phyloP scores from a whole-genome alignment of 1,284 basidiomycete species.

The Ceratobasidium sp. region DNA sequence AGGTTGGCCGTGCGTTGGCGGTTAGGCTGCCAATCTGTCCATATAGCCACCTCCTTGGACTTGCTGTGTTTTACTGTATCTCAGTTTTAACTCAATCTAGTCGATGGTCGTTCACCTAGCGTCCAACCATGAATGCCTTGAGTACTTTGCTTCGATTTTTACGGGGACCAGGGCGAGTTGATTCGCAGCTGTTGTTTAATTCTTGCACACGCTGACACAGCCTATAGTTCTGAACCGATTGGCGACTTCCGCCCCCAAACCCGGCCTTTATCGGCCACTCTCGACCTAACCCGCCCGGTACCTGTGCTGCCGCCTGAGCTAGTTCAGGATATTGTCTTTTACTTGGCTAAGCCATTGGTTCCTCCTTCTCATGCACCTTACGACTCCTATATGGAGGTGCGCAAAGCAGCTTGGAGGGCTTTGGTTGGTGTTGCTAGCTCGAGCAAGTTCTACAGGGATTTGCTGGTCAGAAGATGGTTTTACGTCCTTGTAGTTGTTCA shows the following conservation, averaged over 20 bases:
- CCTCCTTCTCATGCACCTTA: slow-evolving; percentile 26
- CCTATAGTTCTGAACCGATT: too few relatives aligned
- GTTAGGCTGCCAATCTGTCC: too few relatives aligned
- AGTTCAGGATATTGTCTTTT: slow-evolving; percentile 10
- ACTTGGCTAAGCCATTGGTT: slow-evolving; percentile 5
- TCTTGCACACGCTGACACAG: too few relatives aligned
- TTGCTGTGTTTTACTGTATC: too few relatives aligned
- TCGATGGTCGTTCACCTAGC: not conserved
- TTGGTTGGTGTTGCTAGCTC: slow-evolving; percentile 33
- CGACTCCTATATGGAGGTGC: not conserved
- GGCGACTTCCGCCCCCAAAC: too few relatives aligned
- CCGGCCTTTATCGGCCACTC: not conserved
- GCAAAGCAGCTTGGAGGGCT: slow-evolving; percentile 11
- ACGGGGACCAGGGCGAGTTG: not conserved
- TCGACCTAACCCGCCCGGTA: not conserved
- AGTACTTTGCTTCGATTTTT: not conserved
- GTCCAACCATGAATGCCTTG: not conserved
- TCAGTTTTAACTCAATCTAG: not conserved
- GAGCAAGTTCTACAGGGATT: slow-evolving; percentile 26
- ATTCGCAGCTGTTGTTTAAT: too few relatives aligned
- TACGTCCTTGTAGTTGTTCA: slow-evolving; percentile 11
- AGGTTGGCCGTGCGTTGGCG: too few relatives aligned
- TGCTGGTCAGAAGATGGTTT: slow-evolving; percentile 29
- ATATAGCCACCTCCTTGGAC: too few relatives aligned
- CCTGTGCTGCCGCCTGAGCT: slow-evolving; percentile 31